Conservation (phyloP, 2,329 filamentous ascomycete genomes). For the Ramularia collo-cygni region DNA sequence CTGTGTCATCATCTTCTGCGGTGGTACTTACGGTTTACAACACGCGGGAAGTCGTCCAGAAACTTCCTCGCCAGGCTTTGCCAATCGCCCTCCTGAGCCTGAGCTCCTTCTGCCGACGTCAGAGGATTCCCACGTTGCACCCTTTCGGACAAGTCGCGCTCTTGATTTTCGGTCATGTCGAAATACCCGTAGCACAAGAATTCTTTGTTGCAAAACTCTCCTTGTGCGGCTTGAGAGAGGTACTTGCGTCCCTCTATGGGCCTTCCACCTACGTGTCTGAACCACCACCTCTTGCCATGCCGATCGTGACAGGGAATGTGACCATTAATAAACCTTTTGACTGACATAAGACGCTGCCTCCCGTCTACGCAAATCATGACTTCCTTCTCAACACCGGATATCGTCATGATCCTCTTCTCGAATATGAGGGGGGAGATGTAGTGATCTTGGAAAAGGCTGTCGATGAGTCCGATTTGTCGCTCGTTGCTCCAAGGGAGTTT, state of each 20-base stretch:
- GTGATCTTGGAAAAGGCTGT: neutral
- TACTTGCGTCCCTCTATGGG: neutral
- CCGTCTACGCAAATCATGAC: neutral
- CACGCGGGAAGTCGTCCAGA: neutral
- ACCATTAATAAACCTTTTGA: neutral
- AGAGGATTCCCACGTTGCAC: constrained; percentile 1
- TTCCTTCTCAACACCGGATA: neutral
- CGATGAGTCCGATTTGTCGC: neutral
- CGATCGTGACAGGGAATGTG: neutral
- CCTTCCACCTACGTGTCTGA: neutral
- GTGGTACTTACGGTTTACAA: neutral
- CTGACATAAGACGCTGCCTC: neutral
- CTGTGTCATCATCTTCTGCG: neutral
- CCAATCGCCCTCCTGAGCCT: neutral
- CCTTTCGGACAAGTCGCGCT: neutral
- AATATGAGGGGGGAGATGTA: neutral
- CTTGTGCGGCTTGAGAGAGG: neutral
- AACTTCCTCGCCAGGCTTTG: neutral
- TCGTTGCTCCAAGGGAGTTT: neutral
- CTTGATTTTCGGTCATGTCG: neutral
- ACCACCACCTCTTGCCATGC: neutral
- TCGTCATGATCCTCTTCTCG: neutral
- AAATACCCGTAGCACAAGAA: neutral
- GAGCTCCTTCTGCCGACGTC: neutral
- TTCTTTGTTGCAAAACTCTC: neutral